Evolutionary conservation across 2,329 filamentous ascomycete species (phyloP).

Genomic region (Truncatella angustata): DNA sequence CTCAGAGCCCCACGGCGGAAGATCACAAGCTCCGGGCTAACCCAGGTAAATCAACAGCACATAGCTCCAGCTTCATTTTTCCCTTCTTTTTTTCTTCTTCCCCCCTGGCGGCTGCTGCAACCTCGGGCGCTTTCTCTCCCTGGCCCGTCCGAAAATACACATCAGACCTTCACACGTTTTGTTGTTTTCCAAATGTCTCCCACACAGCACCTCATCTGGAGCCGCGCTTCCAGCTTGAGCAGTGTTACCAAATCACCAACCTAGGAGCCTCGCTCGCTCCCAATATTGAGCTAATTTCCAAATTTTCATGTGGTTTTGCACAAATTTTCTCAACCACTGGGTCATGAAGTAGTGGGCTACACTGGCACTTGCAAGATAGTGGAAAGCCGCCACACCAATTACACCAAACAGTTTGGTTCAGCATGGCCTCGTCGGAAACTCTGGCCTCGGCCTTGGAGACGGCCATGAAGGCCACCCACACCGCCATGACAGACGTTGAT

Average conservation of each 20-base stretch:
- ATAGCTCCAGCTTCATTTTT: neutral
- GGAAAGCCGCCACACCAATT: neutral
- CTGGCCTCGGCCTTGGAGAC: constrained; percentile 22
- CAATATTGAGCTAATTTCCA: neutral
- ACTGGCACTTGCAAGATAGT: neutral
- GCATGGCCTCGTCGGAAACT: constrained; percentile 20
- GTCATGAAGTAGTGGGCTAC: no score
- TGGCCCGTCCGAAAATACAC: neutral
- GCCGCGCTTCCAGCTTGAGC: constrained; percentile 6
- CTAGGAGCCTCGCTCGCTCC: neutral
- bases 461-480: constrained; percentile 22
- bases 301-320: neutral
- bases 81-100: neutral
- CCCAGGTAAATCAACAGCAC: neutral
- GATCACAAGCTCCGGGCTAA: constrained; percentile 5
- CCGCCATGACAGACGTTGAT: constrained; percentile 20
- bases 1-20: constrained; percentile 5
- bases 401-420: no score
- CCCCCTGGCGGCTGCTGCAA: no score
- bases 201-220: constrained; percentile 3
- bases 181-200: constrained; percentile 3
- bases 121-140: neutral
- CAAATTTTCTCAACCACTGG: no score
- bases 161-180: neutral
- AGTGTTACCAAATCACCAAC: neutral